Evolutionary conservation across 306 rosid species (phyloP).

Genomic region (Mucuna pruriens): DNA sequence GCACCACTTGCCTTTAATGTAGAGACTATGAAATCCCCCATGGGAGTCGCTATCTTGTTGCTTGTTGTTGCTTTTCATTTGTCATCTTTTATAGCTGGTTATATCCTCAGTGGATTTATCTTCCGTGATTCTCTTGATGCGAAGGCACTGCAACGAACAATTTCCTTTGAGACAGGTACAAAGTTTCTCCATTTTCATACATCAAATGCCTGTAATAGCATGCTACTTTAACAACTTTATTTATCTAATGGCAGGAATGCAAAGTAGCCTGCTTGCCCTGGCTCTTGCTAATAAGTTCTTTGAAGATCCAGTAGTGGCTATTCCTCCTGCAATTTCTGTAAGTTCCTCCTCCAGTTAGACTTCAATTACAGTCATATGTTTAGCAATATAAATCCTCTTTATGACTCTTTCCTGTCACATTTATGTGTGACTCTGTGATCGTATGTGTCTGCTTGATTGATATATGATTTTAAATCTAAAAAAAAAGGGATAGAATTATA

Average conservation of each 20-base stretch:
- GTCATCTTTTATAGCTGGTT: constrained; percentile 78
- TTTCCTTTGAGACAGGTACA: constrained; percentile 91
- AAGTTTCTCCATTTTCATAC: constrained; percentile 19
- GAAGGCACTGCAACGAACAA: constrained; percentile 83
- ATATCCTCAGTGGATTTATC: constrained; percentile 65
- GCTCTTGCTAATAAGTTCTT: constrained; percentile 93
- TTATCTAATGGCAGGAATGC: constrained; percentile 75
- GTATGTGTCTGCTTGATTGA: background rate
- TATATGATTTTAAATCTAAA: background rate
- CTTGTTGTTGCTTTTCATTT: constrained; percentile 76
- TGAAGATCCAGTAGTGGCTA: constrained; percentile 77
- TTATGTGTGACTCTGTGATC: background rate
- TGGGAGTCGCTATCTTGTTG: constrained; percentile 68
- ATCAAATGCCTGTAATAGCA: constrained; percentile 15
- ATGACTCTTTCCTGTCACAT: background rate
- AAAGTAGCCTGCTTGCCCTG: constrained; percentile 97
- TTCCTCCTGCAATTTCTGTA: constrained; percentile 96
- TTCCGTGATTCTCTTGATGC: constrained; percentile 64
- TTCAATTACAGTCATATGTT: constrained; percentile 7
- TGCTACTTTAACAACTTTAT: constrained; percentile 5
- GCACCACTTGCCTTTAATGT: constrained; percentile 92
- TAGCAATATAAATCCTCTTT: background rate
- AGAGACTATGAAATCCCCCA: constrained; percentile 75
- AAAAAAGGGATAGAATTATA: background rate
- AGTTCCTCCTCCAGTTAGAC: constrained; percentile 43